Evolutionary conservation across 1,284 basidiomycete genomes (phyloP).

Genomic region (Pseudomicrostroma phylloplanum): DNA sequence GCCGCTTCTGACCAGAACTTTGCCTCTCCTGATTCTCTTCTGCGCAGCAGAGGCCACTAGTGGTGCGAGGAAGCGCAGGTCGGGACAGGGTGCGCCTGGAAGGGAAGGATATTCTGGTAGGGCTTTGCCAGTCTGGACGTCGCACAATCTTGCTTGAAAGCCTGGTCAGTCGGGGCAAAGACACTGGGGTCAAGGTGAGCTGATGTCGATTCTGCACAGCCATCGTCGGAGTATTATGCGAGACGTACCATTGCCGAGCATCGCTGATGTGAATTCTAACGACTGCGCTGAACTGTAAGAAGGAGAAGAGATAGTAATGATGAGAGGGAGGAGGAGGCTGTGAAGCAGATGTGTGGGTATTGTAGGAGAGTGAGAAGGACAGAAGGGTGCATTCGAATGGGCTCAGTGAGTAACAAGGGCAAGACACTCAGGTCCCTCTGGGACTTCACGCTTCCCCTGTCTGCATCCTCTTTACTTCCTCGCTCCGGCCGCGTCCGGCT

Average conservation of each 20-base stretch:
- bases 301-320: background rate
- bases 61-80: background rate
- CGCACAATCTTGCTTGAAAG: constrained; percentile 4
- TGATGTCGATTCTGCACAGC: background rate
- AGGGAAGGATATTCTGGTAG: background rate
- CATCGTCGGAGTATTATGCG: no score
- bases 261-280: background rate
- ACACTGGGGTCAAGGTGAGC: background rate
- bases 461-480: background rate
- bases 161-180: background rate
- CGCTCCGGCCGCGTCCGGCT: no score
- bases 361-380: no score
- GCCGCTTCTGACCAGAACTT: no score
- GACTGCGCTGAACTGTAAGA: background rate
- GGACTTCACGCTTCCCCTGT: background rate
- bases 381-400: no score
- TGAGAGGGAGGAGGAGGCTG: constrained; percentile 1
- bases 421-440: background rate
- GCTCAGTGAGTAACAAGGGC: no score
- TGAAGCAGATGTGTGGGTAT: background rate
- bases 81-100: background rate
- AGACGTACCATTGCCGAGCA: constrained; percentile 1
- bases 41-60: background rate
- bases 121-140: background rate
- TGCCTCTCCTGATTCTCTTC: no score